Evolutionary conservation across 2,329 filamentous ascomycete species (phyloP).

Genomic region (Aphanocladium album): DNA sequence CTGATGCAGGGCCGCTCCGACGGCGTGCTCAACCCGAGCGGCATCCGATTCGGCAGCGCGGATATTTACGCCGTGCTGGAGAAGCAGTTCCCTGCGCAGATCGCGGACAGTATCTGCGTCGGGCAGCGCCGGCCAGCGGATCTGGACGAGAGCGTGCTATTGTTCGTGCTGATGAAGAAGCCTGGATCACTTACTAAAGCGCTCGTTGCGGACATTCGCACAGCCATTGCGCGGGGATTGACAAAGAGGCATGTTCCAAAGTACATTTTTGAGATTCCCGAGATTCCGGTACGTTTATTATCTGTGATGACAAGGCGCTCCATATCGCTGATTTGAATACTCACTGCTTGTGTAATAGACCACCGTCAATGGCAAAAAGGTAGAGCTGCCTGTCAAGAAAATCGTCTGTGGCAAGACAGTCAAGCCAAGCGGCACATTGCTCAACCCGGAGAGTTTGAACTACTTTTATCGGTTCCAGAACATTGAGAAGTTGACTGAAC

Average conservation of each 20-base stretch:
- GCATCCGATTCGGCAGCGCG: slow-evolving; percentile 72
- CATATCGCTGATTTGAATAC: background rate
- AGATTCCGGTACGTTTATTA: slow-evolving; percentile 61
- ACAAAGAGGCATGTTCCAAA: slow-evolving; percentile 72
- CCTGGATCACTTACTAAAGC: slow-evolving; percentile 51
- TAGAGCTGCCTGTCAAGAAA: slow-evolving; percentile 78
- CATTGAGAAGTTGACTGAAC: slow-evolving; percentile 28
- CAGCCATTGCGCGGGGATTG: slow-evolving; percentile 59
- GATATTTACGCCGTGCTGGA: slow-evolving; percentile 77
- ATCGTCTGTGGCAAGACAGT: slow-evolving; percentile 72
- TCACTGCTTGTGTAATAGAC: slow-evolving; percentile 43
- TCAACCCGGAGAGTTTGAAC: slow-evolving; percentile 70
- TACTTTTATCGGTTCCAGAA: slow-evolving; percentile 70
- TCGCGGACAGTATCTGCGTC: slow-evolving; percentile 73
- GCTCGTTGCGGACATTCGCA: slow-evolving; percentile 56
- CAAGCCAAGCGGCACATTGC: slow-evolving; percentile 69
- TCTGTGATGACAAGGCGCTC: background rate
- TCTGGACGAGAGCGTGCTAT: slow-evolving; percentile 48
- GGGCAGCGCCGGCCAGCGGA: slow-evolving; percentile 64
- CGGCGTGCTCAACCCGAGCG: slow-evolving; percentile 74
- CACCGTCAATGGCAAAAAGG: slow-evolving; percentile 80
- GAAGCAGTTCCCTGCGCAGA: slow-evolving; percentile 53
- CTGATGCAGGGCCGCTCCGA: slow-evolving; percentile 68
- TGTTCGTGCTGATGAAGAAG: slow-evolving; percentile 52
- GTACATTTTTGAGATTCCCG: slow-evolving; percentile 74